Evolutionary conservation across 805 yeast genomes (phyloP), one percentile per base, ranked within the genome.

Genomic region (Sugiyamaella chiloensis): DNA sequence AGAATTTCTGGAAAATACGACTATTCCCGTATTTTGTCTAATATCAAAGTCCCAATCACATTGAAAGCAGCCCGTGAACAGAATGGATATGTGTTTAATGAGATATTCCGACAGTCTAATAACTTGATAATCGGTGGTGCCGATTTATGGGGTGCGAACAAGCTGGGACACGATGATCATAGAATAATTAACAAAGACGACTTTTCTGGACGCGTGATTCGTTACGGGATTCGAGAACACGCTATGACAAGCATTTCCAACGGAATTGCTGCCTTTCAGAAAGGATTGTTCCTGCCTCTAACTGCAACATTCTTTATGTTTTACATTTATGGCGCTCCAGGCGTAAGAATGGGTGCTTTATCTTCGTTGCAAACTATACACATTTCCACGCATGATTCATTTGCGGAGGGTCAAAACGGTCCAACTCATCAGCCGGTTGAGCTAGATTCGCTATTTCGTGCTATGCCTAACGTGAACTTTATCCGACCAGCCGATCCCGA

Each of bases 161-260:
- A 34, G 20, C 20, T 34, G 21, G 20, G 20, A 34, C 14, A 21
- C 7, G 3, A 19, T 3, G 20, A 12, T 21, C 37, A 34, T 16
- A 8, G 7, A 3, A 34, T 34, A 5, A 16, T 34, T 12, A 21
- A 19, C 9, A 19, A 12, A 4, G 37, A 16, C 14, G 11, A 12
- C 3, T 12, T 4, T 34, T n/a, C 20, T 14, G 37, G 37, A 4
- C 16, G 20, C 11, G 37, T 34, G 47, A 4, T 66, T 71, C 84
- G 96, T 75, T 91, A 85, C 69, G 98, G 98, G 80, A 95, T 91
- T 55, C 84, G 98, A 74, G 98, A 91, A 78, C 98, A 91, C 73
- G 97, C 87, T 68, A 89, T 91, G 97, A 96, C 96, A 72, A 96
- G 96, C 56, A 85, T 90, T 69, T 79, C 90, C 81, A 91, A 91